Evolutionary conservation across 768 basidiomycete genomes (phyloP).

Genomic region (Rhizopogon roseolus): DNA sequence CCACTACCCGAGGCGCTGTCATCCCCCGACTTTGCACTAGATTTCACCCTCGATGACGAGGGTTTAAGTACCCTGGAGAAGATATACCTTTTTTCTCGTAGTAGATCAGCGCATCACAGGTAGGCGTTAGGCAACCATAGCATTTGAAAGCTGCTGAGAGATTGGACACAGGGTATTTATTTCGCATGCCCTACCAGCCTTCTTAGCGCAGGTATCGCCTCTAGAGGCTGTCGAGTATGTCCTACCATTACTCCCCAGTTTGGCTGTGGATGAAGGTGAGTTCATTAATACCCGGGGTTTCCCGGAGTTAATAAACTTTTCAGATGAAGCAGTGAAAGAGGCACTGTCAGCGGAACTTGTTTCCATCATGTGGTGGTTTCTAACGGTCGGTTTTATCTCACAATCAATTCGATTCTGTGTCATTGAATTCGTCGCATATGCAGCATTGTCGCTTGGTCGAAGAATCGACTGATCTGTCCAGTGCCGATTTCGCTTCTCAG

Average conservation of each 20-base stretch:
- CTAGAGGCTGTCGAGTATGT: constrained; percentile 92
- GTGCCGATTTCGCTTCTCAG: constrained; percentile 10
- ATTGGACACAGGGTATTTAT: constrained; percentile 62
- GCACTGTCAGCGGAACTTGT: constrained; percentile 79
- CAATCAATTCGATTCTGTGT: neutral
- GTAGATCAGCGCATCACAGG: constrained; percentile 62
- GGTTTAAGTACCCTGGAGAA: constrained; percentile 81
- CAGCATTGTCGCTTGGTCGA: constrained; percentile 68
- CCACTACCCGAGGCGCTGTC: constrained; percentile 21
- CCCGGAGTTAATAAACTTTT: constrained; percentile 7
- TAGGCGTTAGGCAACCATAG: constrained; percentile 24
- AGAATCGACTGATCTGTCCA: constrained; percentile 26
- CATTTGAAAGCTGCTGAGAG: neutral
- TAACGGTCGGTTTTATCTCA: constrained; percentile 42
- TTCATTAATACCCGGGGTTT: constrained; percentile 4
- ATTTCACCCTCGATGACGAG: constrained; percentile 66
- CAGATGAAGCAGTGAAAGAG: constrained; percentile 87
- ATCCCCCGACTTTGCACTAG: constrained; percentile 26
- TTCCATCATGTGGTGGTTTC: constrained; percentile 90
- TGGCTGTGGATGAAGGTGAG: constrained; percentile 84
- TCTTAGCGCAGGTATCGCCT: constrained; percentile 72
- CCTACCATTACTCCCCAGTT: constrained; percentile 77
- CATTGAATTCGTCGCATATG: constrained; percentile 2
- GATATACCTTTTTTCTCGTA: constrained; percentile 86
- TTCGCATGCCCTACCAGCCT: constrained; percentile 73